These are phyloP conservation scores for Setaria viridis DNA, from an alignment of 202 grass and related monocot species.

Conservation along the genomic window DNA sequence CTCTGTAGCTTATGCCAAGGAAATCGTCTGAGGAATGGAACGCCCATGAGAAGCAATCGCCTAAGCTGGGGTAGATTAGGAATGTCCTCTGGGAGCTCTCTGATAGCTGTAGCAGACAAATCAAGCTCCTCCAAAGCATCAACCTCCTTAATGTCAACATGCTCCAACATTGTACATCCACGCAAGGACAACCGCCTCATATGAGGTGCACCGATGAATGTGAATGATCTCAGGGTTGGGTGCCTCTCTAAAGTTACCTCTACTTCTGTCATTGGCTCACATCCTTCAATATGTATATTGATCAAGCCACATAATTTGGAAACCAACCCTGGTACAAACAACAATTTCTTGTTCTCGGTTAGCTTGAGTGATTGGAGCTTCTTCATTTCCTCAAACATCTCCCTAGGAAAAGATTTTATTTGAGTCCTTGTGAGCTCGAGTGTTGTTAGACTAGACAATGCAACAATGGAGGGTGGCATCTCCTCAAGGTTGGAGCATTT, in stretches of 20 bases:
- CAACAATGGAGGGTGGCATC: not conserved
- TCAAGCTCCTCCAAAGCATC: slow-evolving; percentile 29
- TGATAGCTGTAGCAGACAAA: slow-evolving; percentile 18
- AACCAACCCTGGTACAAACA: not conserved
- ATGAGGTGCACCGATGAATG: not conserved
- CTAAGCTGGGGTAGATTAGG: slow-evolving; percentile 11
- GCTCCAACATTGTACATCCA: not conserved
- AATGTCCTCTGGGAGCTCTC: not conserved
- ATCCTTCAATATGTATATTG: not conserved
- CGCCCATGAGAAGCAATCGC: not conserved
- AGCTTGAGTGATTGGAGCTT: slow-evolving; percentile 8
- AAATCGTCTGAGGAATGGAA: slow-evolving; percentile 18
- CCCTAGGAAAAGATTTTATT: not conserved
- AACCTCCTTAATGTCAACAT: not conserved
- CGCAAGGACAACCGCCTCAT: not conserved
- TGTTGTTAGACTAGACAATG: not conserved
- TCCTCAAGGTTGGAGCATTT: slow-evolving; percentile 21
- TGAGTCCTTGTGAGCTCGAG: slow-evolving; percentile 18
- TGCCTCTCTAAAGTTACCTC: slow-evolving; percentile 14
- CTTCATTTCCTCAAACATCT: slow-evolving; percentile 1
- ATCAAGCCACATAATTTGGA: not conserved
- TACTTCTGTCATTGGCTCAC: not conserved
- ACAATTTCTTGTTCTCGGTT: not conserved
- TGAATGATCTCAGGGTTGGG: not conserved
- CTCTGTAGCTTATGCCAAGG: slow-evolving; percentile 23